Evolutionary conservation across 2,329 filamentous ascomycete species (phyloP).

Genomic region (Cercospora beticola): DNA sequence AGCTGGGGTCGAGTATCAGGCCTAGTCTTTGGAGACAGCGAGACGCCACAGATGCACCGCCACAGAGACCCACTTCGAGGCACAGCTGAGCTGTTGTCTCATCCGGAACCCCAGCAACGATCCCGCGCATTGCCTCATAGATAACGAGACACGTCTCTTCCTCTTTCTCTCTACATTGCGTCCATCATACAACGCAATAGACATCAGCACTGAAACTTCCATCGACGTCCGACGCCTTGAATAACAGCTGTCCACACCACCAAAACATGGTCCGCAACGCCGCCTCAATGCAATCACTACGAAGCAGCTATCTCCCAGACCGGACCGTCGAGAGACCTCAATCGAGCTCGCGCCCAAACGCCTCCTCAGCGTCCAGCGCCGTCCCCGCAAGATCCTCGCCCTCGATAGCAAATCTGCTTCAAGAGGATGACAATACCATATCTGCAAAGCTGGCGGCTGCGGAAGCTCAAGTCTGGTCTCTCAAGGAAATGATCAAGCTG

Average conservation of each 20-base stretch:
- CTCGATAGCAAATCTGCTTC: conserved; percentile 13
- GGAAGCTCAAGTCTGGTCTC: not conserved
- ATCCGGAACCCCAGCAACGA: conserved; percentile 1
- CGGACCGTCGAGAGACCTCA: conserved; percentile 4
- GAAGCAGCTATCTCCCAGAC: conserved; percentile 25
- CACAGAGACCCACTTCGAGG: not conserved
- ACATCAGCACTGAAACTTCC: not conserved
- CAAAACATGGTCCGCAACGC: conserved; percentile 33
- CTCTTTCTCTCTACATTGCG: not conserved
- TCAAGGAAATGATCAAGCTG: not conserved
- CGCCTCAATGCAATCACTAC: conserved; percentile 32
- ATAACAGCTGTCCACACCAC: not conserved
- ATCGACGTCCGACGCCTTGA: not conserved
- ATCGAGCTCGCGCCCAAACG: not conserved
- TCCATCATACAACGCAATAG: not conserved
- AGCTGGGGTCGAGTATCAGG: not conserved
- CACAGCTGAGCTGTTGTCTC: not conserved
- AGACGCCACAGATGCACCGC: not conserved
- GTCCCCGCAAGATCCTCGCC: conserved; percentile 15
- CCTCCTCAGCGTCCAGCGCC: not conserved
- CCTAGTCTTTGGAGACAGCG: not conserved
- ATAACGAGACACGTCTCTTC: not conserved
- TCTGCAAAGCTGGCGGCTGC: not conserved
- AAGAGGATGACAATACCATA: not conserved
- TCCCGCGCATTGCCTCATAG: not conserved